These are phyloP conservation scores for Peniophora sp. DNA, from an alignment of 1,284 basidiomycete species.

Conservation along the genomic window DNA sequence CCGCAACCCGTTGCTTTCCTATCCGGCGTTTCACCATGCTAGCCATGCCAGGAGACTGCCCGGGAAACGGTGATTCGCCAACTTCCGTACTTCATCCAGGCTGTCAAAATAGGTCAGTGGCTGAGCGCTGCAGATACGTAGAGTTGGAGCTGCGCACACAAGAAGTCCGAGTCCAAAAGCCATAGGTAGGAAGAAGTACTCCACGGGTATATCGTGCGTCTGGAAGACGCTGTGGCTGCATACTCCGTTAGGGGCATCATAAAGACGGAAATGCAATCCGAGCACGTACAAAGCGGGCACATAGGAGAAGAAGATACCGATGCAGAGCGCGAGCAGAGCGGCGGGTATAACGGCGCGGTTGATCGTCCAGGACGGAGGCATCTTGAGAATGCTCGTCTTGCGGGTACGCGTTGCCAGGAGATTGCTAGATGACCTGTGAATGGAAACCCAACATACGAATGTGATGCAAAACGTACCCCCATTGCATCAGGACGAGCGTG, in stretches of 20 bases:
- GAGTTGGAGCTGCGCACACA: not conserved
- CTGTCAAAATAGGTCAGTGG: constrained; percentile 16
- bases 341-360: constrained; percentile 41
- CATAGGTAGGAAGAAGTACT: constrained; percentile 24
- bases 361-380: constrained; percentile 24
- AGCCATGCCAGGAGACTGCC: constrained; percentile 25
- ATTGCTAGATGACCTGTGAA: constrained; percentile 24
- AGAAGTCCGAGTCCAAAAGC: constrained; percentile 14
- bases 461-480: constrained; percentile 26
- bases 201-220: not conserved
- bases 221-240: constrained; percentile 30
- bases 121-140: not conserved
- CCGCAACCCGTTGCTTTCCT: too few species aligned
- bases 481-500: constrained; percentile 65
- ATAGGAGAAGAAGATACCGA: constrained; percentile 49
- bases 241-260: constrained; percentile 7
- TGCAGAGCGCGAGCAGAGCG: constrained; percentile 32
- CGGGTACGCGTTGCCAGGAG: constrained; percentile 42
- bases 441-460: too few species aligned
- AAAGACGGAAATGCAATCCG: constrained; percentile 2
- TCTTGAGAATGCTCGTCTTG: constrained; percentile 38
- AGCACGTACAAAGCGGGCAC: constrained; percentile 34
- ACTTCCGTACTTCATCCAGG: constrained; percentile 33
- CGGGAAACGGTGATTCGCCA: constrained; percentile 25
- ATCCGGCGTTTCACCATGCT: constrained; percentile 27